These are phyloP conservation scores for Heterobasidion parviporum DNA, from an alignment of 1,284 basidiomycete species.

Conservation along the genomic window DNA sequence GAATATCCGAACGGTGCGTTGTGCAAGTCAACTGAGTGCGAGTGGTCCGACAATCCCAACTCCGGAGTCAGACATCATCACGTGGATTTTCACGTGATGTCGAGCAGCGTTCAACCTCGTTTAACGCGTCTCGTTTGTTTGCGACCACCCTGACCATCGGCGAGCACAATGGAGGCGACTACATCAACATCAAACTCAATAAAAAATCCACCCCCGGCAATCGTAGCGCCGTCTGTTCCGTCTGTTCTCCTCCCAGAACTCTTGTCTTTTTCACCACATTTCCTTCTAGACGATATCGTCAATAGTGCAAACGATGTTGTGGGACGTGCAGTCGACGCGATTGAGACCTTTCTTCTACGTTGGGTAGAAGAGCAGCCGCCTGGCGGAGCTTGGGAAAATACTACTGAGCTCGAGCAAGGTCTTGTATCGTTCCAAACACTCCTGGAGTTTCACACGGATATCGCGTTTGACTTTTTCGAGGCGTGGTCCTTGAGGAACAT, in stretches of 20 bases:
- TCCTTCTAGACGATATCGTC: slow-evolving; percentile 61
- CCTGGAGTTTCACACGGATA: slow-evolving; percentile 68
- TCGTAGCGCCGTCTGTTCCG: slow-evolving; percentile 22
- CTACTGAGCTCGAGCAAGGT: slow-evolving; percentile 64
- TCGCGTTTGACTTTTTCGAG: slow-evolving; percentile 77
- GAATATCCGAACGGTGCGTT: too few species aligned
- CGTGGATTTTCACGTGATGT: neutral
- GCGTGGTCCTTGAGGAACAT: slow-evolving; percentile 73
- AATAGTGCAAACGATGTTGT: slow-evolving; percentile 63
- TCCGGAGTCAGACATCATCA: neutral
- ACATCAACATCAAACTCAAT: neutral
- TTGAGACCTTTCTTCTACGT: slow-evolving; percentile 63
- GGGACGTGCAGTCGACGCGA: slow-evolving; percentile 61
- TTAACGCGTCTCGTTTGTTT: neutral
- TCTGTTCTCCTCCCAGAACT: slow-evolving; percentile 55
- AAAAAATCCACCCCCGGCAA: neutral
- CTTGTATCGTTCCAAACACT: slow-evolving; percentile 72
- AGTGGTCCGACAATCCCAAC: too few species aligned
- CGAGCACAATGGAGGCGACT: neutral
- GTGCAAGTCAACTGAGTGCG: too few species aligned
- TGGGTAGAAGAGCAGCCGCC: slow-evolving; percentile 51
- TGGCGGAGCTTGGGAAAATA: slow-evolving; percentile 36
- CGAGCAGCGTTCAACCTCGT: too few species aligned
- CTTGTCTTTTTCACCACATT: slow-evolving; percentile 59
- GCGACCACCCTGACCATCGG: neutral